Evolutionary conservation across 345 rosid genomes (phyloP), one percentile per base, ranked within the genome.

Genomic region (Brassica rapa): DNA sequence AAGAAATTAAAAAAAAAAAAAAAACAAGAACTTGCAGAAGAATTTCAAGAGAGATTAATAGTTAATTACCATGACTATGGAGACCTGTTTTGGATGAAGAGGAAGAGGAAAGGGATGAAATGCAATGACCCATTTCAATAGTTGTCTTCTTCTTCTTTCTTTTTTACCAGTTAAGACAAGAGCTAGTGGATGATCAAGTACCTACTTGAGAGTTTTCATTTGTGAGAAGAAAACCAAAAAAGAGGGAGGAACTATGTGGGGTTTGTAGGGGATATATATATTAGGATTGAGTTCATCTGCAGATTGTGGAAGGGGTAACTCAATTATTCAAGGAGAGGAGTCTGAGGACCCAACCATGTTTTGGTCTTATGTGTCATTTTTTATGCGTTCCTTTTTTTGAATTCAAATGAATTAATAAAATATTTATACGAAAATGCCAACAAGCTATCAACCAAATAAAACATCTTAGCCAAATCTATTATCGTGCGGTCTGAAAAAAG

Each of bases 81-180:
- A 79, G 78, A 73, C 27, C 51, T 53, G 70, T 33, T 61, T 37
- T 68, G 71, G 68, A 68, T n/a, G 57, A 16, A 25, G 81, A 66
- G 61, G 76, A 64, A 55, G 77, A 71, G 29, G 72, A 56, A 29
- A 19, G 5, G 1, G 0, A 2, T 43, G 82, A 79, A 15, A 63
- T 0, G 49, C 83, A 80, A 29, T 0, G 4, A 74, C 83, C 83
- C 83, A 80, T 80, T 57, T 41, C 68, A 78, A 56, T 5, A 65
- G 35, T 39, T 49, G 59, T 46, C 71, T 69, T 51, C 41, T 59
- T 16, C 12, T 69, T 53, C 41, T 72, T 59, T 14, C 12, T 70
- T 55, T 49, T 56, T 39, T 56, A 37, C 35, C 23, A 72, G 49
- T 66, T 66, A 55, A 59, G 82, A 78, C 73, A 72, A 73, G 77